These are phyloP conservation scores for Candida sanyaensis DNA, from an alignment of 1,139 yeast genomes.

Conservation along the genomic window DNA sequence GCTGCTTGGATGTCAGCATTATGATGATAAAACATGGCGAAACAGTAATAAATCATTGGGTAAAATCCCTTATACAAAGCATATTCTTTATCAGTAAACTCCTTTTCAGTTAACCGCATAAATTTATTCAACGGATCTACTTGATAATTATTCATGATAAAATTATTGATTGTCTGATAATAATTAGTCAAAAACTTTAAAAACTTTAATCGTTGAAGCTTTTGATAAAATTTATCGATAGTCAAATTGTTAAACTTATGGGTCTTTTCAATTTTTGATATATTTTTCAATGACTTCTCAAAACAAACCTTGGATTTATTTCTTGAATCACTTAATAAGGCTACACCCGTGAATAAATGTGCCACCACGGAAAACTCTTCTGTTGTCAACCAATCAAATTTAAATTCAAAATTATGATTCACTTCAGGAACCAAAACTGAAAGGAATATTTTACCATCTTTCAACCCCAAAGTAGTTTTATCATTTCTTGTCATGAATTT, in stretches of 20 bases:
- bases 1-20: slow-evolving; percentile 37
- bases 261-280: slow-evolving; percentile 12
- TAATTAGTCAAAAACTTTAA: slow-evolving; percentile 26
- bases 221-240: slow-evolving; percentile 6
- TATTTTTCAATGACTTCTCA: slow-evolving; percentile 32
- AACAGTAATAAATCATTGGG: slow-evolving; percentile 37
- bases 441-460: background rate
- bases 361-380: slow-evolving; percentile 43
- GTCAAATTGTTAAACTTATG: slow-evolving; percentile 2
- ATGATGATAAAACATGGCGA: slow-evolving; percentile 39
- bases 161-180: slow-evolving; percentile 36
- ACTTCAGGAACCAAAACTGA: background rate
- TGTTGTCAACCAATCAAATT: slow-evolving; percentile 39
- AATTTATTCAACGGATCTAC: slow-evolving; percentile 31
- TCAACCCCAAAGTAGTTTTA: background rate
- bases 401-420: slow-evolving; percentile 12
- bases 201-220: slow-evolving; percentile 24
- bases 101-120: slow-evolving; percentile 28
- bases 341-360: slow-evolving; percentile 43
- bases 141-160: slow-evolving; percentile 28
- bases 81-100: slow-evolving; percentile 34
- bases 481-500: background rate
- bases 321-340: slow-evolving; percentile 28
- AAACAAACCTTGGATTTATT: slow-evolving; percentile 35
- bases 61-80: slow-evolving; percentile 29